Conservation (phyloP, 768 basidiomycete species). For the Lactifluus pinguis region DNA sequence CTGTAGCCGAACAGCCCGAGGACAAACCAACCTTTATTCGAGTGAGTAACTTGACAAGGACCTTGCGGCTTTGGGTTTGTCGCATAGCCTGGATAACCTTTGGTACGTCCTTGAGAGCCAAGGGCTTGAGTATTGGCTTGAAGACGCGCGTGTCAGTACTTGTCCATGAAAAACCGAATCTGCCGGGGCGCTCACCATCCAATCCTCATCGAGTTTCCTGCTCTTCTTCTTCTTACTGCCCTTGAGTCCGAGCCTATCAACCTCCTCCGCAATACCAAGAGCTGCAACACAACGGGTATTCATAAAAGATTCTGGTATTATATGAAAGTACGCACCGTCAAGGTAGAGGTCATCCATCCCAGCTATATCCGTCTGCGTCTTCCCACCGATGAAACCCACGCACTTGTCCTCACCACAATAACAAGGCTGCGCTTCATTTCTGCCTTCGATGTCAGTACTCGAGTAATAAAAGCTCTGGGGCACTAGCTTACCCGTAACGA, state of each 20-base stretch:
- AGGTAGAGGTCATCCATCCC: constrained; percentile 93
- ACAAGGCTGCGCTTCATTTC: constrained; percentile 90
- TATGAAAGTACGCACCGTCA: constrained; percentile 47
- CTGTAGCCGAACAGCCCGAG: background rate
- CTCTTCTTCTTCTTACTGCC: constrained; percentile 84
- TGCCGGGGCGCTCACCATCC: constrained; percentile 44
- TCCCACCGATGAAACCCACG: constrained; percentile 93
- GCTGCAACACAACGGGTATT: constrained; percentile 38
- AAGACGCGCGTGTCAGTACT: background rate
- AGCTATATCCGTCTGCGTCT: constrained; percentile 93
- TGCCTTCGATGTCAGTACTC: constrained; percentile 24
- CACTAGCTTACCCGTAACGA: constrained; percentile 77
- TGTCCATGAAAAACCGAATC: background rate
- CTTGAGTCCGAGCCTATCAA: constrained; percentile 73
- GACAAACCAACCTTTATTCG: constrained; percentile 61
- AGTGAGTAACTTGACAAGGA: constrained; percentile 73
- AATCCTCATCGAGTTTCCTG: constrained; percentile 93
- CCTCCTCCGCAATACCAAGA: constrained; percentile 89
- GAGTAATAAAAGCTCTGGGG: background rate
- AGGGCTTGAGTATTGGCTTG: constrained; percentile 70
- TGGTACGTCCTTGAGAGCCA: constrained; percentile 72
- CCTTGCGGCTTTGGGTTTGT: constrained; percentile 75
- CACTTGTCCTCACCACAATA: constrained; percentile 95
- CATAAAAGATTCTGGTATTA: background rate
- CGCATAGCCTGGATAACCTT: constrained; percentile 88